Conservation (phyloP, 257 asterid species). For the Nicotiana sylvestris region DNA sequence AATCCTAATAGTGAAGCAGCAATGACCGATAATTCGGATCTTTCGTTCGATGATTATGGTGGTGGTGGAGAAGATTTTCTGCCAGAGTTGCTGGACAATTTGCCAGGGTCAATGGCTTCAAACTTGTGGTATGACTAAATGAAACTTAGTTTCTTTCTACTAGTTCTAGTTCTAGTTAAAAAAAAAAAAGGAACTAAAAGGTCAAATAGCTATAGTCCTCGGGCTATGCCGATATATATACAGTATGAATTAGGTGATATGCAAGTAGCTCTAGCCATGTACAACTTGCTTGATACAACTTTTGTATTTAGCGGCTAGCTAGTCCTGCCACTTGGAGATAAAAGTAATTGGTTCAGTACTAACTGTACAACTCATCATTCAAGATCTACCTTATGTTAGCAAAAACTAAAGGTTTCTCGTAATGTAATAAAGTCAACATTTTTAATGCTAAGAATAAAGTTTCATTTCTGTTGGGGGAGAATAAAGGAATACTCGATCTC, state of each 20-base stretch:
- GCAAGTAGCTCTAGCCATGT: background rate
- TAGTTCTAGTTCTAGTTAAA: background rate
- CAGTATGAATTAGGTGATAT: background rate
- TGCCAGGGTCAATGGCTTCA: background rate
- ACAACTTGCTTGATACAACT: background rate
- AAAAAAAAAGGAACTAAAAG: background rate
- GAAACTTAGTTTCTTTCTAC: background rate
- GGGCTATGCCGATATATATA: no score
- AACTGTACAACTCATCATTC: background rate
- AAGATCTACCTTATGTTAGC: background rate
- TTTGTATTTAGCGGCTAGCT: background rate
- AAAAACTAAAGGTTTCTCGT: no score
- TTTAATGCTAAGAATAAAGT: no score
- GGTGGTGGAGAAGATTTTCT: conserved; percentile 1
- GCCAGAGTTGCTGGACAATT: conserved; percentile 13
- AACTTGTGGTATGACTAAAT: conserved; percentile 13
- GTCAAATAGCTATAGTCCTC: no score
- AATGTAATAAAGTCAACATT: no score
- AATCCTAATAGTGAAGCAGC: background rate
- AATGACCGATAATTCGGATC: conserved; percentile 11
- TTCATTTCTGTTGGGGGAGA: no score
- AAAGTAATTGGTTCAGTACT: background rate
- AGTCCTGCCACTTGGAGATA: background rate
- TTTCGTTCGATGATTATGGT: conserved; percentile 8
- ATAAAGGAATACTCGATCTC: no score